Base-by-base conservation (phyloP, 129 eudicot genomes). In the Flaveria sonorensis region DNA sequence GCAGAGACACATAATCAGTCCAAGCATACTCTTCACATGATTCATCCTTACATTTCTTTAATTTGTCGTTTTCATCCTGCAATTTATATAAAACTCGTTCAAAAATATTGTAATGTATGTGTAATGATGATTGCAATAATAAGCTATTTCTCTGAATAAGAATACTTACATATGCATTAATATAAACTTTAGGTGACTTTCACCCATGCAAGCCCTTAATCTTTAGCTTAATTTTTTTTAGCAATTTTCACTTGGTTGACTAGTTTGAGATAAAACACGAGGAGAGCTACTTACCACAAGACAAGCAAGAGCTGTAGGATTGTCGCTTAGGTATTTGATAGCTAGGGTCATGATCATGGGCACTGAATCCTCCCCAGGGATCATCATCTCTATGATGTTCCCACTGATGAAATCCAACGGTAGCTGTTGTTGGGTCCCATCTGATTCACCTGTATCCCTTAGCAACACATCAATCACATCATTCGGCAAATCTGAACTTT, bases 341-440 rank as follows among this genome's bases (percentile, higher is more conserved):
- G 97, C 97, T 14, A 94, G 79, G 30, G 99, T 94, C 88, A 91
- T 91, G 64, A 87, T 83, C 83, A 89, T 91, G 46, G 99, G 99
- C 73, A 94, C 96, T 3, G 99, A 91, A 74, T 94, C 99, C 77
- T 94, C 99, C 13, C 99, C 99, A 0, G 99, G 97, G 80, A 94
- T 89, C 99, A 94, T 94, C 99, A 94, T 91, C 82, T 91, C 99
- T 14, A 94, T 77, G 32, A 94, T 85, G 71, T 94, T 94, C 50
- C 88, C 96, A 56, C 94, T 83, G 28, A 94, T 84, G 80, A 84
- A 82, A 86, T 94, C 94, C 81, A 79, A 61, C 3, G 97, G 89
- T 61, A 83, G 79, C 3, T 82, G 76, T 43, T 74, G 86, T 30
- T 75, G 86, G 16, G 55, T 28, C 75, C 84, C 92, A 47, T 76